Evolutionary conservation across 768 basidiomycete genomes (phyloP), one percentile per base, ranked within the genome.

Genomic region (Boletus tomentosulus): DNA sequence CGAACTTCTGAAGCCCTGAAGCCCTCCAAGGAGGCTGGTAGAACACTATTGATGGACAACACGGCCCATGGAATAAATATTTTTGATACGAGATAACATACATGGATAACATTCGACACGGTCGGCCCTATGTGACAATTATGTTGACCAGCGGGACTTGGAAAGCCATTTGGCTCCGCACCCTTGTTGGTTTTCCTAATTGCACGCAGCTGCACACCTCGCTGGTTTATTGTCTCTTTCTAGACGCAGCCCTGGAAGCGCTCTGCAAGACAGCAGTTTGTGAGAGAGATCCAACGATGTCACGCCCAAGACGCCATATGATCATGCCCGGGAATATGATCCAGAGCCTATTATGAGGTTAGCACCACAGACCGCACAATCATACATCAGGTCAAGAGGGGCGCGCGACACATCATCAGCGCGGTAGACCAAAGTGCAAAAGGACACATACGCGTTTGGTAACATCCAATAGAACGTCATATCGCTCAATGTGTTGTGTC

Each of bases 241-340:
- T 62, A 48, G 66, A 66, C 8, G 58, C 61, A 48, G 48, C 58
- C 19, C 62, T 70, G 75, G 51, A 55, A 22, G 54, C 51, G 31
- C 54, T 59, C 38, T 58, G 66, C 28, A 65, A 63, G 16, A 66
- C 67, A 10, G 57, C 56, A 51, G 44, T 15, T 9, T 30, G 27
- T 2, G 62, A 57, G 33, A 89, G 71, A 3, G 80, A 72, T 4
- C 66, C 57, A 0, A 71, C 63, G 42, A 94, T 77, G 62, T 90
- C 87, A 60, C 76, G 77, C 7, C 87, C 84, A 5, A 94, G 76
- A 34, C 70, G 77, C 54, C 70, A 67, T 33, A 84, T 64, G 48
- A 92, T 83, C 59, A 87, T 65, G 27, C 73, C 62, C 3, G 92
- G 92, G 24, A 92, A 61, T 42, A 92, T 63, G 51, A 94, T 70